A percentile compares a stretch with the other conserved stretches of the same genome.
Conservation (phyloP, 208 protist species). For the Crithidia mellificae region DNA sequence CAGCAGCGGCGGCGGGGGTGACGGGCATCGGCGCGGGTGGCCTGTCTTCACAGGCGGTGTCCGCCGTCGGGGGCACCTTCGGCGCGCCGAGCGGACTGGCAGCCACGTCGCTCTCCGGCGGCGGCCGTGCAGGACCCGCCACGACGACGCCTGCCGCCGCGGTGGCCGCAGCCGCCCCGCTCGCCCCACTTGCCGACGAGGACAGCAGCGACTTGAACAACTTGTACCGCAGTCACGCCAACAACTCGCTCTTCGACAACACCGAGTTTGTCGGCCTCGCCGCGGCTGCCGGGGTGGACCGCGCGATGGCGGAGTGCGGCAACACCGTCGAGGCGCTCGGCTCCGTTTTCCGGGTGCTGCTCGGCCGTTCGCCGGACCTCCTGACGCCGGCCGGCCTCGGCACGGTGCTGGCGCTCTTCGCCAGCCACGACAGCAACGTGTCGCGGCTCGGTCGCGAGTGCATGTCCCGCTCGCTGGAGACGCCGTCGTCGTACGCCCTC, state of each 20-base stretch:
- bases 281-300: conserved; percentile 3
- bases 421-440: conserved; percentile 42
- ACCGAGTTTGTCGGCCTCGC: conserved; percentile 12
- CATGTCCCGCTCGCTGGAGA: conserved; percentile 60
- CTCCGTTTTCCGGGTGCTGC: conserved; percentile 54
- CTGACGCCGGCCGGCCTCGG: conserved; percentile 36
- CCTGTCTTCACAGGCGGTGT: neutral
- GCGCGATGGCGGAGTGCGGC: conserved; percentile 28
- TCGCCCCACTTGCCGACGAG: conserved; percentile 1
- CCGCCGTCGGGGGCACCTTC: neutral
- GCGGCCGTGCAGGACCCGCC: neutral
- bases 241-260: conserved; percentile 24
- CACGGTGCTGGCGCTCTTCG: conserved; percentile 56
- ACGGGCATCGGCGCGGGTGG: neutral
- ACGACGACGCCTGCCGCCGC: neutral
- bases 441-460: conserved; percentile 57
- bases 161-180: neutral
- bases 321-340: conserved; percentile 45
- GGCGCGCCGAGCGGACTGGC: neutral
- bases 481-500: conserved; percentile 43
- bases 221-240: conserved; percentile 9
- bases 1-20: neutral
- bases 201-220: conserved; percentile 11
- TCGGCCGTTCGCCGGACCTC: conserved; percentile 40
- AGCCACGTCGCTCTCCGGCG: neutral